Conservation (phyloP, 2,329 filamentous ascomycete species). For the Hypomyces rosellus region DNA sequence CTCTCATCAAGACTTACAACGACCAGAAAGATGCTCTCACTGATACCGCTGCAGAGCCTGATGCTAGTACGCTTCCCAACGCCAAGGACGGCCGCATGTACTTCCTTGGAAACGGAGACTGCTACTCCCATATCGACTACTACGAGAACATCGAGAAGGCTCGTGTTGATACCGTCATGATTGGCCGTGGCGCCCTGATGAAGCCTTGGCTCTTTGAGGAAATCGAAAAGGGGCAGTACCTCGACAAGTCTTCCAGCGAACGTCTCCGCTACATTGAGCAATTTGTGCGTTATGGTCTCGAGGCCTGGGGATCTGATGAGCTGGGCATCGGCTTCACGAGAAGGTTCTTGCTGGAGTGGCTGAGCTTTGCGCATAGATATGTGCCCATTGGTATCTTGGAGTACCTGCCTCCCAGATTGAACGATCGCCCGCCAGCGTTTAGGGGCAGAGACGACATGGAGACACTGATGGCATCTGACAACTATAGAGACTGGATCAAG, state of each 20-base stretch:
- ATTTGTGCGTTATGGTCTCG: constrained; percentile 83
- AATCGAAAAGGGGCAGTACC: constrained; percentile 83
- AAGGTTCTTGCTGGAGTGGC: constrained; percentile 88
- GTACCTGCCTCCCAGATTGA: constrained; percentile 77
- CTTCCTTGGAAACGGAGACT: constrained; percentile 95
- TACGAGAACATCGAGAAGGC: constrained; percentile 68
- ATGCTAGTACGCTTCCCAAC: constrained; percentile 65
- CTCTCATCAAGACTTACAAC: constrained; percentile 76
- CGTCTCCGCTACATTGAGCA: constrained; percentile 80
- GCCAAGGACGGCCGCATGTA: constrained; percentile 64
- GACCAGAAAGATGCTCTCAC: constrained; percentile 56
- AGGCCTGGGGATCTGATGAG: constrained; percentile 95
- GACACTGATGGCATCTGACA: constrained; percentile 81
- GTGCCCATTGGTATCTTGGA: constrained; percentile 85
- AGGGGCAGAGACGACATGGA: constrained; percentile 83
- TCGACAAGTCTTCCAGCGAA: constrained; percentile 89
- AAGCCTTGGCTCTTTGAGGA: constrained; percentile 99
- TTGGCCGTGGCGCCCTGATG: constrained; percentile 89
- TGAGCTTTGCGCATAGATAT: constrained; percentile 90
- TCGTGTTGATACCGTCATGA: constrained; percentile 89
- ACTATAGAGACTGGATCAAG: constrained; percentile 98
- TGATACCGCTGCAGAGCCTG: constrained; percentile 74
- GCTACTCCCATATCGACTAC: constrained; percentile 89
- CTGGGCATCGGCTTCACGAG: constrained; percentile 85
- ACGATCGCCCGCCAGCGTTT: constrained; percentile 83